A percentile compares a stretch with the other conserved stretches of the same genome.
Conservation (phyloP, 2,329 filamentous ascomycete species). For the Penicillium oxalicum region DNA sequence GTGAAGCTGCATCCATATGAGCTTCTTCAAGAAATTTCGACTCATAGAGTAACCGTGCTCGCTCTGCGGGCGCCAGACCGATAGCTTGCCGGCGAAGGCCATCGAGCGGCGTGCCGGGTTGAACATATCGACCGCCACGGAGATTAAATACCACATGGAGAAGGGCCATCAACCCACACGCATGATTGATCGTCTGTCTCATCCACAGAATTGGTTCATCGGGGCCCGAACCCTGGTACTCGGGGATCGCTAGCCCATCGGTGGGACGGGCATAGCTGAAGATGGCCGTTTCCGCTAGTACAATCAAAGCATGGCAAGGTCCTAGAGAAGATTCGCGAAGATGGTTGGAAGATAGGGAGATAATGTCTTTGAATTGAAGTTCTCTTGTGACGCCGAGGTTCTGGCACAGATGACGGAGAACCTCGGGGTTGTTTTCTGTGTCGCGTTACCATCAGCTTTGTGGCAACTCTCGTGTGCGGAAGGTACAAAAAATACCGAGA, state of each 20-base stretch:
- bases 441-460: background rate
- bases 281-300: slow-evolving; percentile 45
- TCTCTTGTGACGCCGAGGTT: slow-evolving; percentile 44
- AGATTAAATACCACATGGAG: slow-evolving; percentile 52
- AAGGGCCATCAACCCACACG: slow-evolving; percentile 54
- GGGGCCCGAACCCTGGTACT: slow-evolving; percentile 44
- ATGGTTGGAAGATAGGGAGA: slow-evolving; percentile 48
- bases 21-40: slow-evolving; percentile 21
- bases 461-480: background rate
- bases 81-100: slow-evolving; percentile 41
- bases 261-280: slow-evolving; percentile 38
- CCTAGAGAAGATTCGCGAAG: slow-evolving; percentile 45
- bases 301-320: slow-evolving; percentile 49
- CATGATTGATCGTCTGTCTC: slow-evolving; percentile 53
- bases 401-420: slow-evolving; percentile 47
- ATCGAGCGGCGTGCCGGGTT: slow-evolving; percentile 41
- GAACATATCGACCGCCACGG: slow-evolving; percentile 39
- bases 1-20: slow-evolving; percentile 19
- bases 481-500: slow-evolving; percentile 18
- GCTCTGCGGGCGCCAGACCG: slow-evolving; percentile 39
- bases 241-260: slow-evolving; percentile 36
- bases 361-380: slow-evolving; percentile 51
- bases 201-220: slow-evolving; percentile 54
- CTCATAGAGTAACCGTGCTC: slow-evolving; percentile 50
- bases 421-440: slow-evolving; percentile 52